Evolutionary conservation across 75 land plant species (phyloP).

Genomic region (Selaginella tamariscina): DNA sequence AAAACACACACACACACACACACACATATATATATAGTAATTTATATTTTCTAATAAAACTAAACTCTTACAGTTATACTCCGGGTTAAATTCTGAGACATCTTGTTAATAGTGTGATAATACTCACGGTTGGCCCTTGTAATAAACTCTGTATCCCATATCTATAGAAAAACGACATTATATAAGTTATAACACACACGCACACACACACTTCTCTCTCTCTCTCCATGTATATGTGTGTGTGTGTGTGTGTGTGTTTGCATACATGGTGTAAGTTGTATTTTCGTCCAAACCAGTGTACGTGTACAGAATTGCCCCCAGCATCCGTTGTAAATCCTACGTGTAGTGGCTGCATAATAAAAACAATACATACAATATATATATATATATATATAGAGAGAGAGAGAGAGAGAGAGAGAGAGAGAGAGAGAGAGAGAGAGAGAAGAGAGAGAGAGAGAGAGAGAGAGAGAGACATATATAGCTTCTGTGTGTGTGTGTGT

Average conservation of each 20-base stretch:
- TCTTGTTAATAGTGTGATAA: constrained; percentile 28
- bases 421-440: neutral
- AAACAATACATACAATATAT: neutral
- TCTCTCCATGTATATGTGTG: too few relatives aligned
- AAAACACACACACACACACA: too few relatives aligned
- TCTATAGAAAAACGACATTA: constrained; percentile 22
- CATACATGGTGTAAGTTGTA: constrained; percentile 82
- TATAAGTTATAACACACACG: neutral
- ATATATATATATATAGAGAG: too few relatives aligned
- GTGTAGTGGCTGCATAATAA: constrained; percentile 59
- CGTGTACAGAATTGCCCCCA: constrained; percentile 70
- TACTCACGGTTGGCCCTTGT: constrained; percentile 34
- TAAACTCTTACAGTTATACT: constrained; percentile 38
- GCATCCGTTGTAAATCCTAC: constrained; percentile 65
- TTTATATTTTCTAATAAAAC: neutral
- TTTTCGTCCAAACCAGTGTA: constrained; percentile 69
- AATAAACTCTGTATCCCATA: constrained; percentile 57
- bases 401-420: too few relatives aligned
- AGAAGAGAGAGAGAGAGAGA: neutral
- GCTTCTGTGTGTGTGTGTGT: too few relatives aligned
- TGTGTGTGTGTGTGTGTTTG: neutral
- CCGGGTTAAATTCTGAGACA: constrained; percentile 30
- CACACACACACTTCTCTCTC: too few relatives aligned
- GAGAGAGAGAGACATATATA: too few relatives aligned
- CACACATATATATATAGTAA: too few relatives aligned